Evolutionary conservation across 2,329 filamentous ascomycete species (phyloP), one percentile per base, ranked within the genome.

Genomic region (Diaporthe sp.): DNA sequence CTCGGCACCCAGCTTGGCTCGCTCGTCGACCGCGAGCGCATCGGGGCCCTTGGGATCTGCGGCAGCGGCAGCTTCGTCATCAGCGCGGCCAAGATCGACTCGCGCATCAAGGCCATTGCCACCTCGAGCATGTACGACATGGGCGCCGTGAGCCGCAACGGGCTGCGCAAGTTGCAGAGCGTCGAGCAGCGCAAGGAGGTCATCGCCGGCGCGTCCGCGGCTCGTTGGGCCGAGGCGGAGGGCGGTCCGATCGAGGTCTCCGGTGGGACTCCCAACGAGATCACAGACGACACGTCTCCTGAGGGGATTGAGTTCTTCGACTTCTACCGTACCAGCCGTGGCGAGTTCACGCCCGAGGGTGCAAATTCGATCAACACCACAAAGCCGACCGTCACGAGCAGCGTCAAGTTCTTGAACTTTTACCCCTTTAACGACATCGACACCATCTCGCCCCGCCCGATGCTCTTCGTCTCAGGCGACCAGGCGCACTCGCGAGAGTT

Each of bases 371-470:
- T 30, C 15, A n/a, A 15, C 1, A 63, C 58, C 2, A 44, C 58
- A 6, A 42, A 63, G 37, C 37, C 37, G 3, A 30, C 58, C 15
- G 37, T 63, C 37, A 30, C 58, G 13, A 42, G 37, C 37, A 5
- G 19, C 7, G 37, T 44, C 37, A 63, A 44, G 58, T 63, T 63
- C 58, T 25, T 27, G 0, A 63, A 63, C 25, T 63, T 63, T 2
- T 63, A 63, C 32, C 58, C 58, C 37, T 44, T 63, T 4, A 63
- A 44, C 37, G 58, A 63, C 58, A 63, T 63, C 37, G 58, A 63
- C 15, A 44, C 37, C 15, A 63, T 63, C 37, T 63, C 58, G 17
- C 58, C 58, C 8, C 58, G 58, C n/a, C 58, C 58, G 8, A 8
- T 63, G 37, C 58, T 63, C 8, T 63, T 63, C 15, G 58, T 63